phyloP scores from a whole-genome alignment of 306 rosid species.

The Erythrophleum fordii region DNA sequence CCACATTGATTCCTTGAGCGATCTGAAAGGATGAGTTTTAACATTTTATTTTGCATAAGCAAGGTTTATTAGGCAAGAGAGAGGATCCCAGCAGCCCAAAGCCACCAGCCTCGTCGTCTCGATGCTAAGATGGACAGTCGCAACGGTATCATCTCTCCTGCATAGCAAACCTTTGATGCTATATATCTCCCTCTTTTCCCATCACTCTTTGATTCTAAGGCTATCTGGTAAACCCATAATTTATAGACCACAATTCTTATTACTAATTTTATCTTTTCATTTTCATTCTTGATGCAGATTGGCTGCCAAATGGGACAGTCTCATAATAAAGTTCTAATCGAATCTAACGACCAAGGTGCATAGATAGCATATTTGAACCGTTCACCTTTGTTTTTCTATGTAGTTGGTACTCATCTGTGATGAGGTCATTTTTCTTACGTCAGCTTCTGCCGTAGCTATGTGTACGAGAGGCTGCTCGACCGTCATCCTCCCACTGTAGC shows the following conservation, averaged over 20 bases:
- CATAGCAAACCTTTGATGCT: conserved; percentile 61
- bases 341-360: too few species aligned
- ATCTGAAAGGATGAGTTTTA: not conserved
- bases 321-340: too few species aligned
- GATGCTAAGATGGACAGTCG: not conserved
- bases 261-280: not conserved
- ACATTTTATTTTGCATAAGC: conserved; percentile 29
- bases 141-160: conserved; percentile 75
- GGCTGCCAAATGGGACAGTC: not conserved
- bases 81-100: conserved; percentile 37
- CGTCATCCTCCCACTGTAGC: not conserved
- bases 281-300: not conserved
- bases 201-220: too few species aligned
- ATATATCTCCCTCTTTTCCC: too few species aligned
- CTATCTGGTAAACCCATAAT: not conserved
- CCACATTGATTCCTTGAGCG: not conserved
- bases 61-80: conserved; percentile 54
- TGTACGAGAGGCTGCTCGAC: not conserved
- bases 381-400: not conserved
- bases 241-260: not conserved
- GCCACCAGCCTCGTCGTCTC: not conserved
- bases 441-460: conserved; percentile 8
- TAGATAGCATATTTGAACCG: too few species aligned
- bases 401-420: conserved; percentile 25
- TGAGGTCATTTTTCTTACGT: conserved; percentile 30